Conservation (phyloP, 768 basidiomycete species). For the Leucosporidium creatinivorum region DNA sequence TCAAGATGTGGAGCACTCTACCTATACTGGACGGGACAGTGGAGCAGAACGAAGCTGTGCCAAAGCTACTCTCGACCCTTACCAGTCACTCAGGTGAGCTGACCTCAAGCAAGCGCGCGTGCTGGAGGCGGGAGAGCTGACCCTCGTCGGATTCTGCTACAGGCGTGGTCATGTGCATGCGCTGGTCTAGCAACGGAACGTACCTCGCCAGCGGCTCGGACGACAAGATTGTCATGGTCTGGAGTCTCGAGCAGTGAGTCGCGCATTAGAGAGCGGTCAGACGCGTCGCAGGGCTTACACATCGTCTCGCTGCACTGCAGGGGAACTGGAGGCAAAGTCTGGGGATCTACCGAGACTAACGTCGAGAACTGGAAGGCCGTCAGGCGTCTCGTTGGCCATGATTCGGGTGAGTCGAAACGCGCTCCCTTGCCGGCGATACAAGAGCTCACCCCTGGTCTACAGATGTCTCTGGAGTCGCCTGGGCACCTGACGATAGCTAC, state of each 20-base stretch:
- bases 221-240: conserved; percentile 90
- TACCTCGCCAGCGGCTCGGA: conserved; percentile 96
- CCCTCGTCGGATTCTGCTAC: background rate
- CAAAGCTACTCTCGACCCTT: conserved; percentile 81
- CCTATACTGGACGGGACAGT: conserved; percentile 70
- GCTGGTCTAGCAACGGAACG: conserved; percentile 88
- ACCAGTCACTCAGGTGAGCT: conserved; percentile 75
- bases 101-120: background rate
- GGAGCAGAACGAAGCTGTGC: conserved; percentile 60
- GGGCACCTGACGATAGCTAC: conserved; percentile 86
- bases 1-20: conserved; percentile 94
- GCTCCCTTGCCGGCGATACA: too few relatives aligned
- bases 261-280: conserved; percentile 43
- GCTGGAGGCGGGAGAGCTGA: background rate
- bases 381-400: conserved; percentile 84
- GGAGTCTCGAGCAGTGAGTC: conserved; percentile 92
- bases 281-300: conserved; percentile 46
- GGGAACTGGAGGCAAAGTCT: conserved; percentile 40
- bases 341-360: conserved; percentile 88
- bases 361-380: conserved; percentile 95
- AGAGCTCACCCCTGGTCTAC: background rate
- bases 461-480: conserved; percentile 94
- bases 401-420: conserved; percentile 60
- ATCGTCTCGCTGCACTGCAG: background rate
- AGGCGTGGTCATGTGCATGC: conserved; percentile 72